phyloP scores from a whole-genome alignment of 345 rosid species.

The Eucalyptus rudis region DNA sequence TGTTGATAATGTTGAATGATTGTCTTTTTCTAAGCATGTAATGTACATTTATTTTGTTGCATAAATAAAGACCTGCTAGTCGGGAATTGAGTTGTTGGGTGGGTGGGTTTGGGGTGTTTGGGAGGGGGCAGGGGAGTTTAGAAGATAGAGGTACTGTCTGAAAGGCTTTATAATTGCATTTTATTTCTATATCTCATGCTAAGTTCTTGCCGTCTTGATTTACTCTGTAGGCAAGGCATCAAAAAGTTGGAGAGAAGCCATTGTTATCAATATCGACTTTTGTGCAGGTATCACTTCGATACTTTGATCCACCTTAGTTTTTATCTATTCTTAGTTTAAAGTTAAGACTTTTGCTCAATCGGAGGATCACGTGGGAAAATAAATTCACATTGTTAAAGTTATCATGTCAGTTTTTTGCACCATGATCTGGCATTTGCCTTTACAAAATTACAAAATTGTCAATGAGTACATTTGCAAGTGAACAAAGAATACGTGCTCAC shows the following conservation, averaged over 20 bases:
- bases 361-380: background rate
- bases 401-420: background rate
- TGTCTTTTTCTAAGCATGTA: background rate
- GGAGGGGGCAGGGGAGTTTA: background rate
- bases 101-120: background rate
- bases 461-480: background rate
- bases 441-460: background rate
- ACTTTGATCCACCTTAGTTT: background rate
- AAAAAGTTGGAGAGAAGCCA: conserved; percentile 54
- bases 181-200: background rate
- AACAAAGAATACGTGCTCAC: background rate
- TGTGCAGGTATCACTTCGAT: conserved; percentile 25
- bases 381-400: background rate
- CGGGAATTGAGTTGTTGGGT: background rate
- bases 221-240: conserved; percentile 15
- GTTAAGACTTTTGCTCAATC: background rate
- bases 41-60: background rate
- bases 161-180: background rate
- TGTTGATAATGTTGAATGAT: background rate
- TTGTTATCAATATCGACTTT: conserved; percentile 42
- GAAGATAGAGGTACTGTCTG: background rate
- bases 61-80: background rate
- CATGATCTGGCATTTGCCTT: background rate
- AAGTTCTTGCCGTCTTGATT: background rate
- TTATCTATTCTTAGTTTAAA: background rate